Conservation (phyloP, 106 monocot species). For the Dendrobium officinale region DNA sequence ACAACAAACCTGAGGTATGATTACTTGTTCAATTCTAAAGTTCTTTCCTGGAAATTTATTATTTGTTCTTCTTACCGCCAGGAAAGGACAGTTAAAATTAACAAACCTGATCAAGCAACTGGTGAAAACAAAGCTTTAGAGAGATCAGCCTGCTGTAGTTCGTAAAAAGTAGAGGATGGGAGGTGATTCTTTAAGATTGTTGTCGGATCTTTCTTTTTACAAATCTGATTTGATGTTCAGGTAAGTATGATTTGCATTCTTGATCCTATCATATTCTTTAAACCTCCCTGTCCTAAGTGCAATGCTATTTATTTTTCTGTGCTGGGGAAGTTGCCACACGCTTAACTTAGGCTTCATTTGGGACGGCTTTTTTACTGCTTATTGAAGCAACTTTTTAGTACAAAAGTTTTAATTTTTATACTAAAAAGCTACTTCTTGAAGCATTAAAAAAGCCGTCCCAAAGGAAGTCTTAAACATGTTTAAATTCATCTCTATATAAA, state of each 20-base stretch:
- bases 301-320: too few relatives aligned
- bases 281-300: too few relatives aligned
- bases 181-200: neutral
- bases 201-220: neutral
- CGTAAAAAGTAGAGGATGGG: conserved; percentile 4
- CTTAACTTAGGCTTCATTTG: too few relatives aligned
- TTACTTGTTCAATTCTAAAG: neutral
- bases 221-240: conserved; percentile 3
- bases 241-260: neutral
- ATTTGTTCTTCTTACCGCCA: conserved; percentile 9
- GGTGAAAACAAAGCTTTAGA: conserved; percentile 27
- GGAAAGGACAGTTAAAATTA: conserved; percentile 63
- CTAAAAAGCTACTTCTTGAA: too few relatives aligned
- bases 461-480: too few relatives aligned
- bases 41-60: neutral
- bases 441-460: too few relatives aligned
- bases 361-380: too few relatives aligned
- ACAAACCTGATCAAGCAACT: conserved; percentile 53
- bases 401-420: too few relatives aligned
- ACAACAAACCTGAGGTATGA: conserved; percentile 42
- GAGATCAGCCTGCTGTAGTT: conserved; percentile 58
- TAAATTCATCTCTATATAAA: too few relatives aligned
- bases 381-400: too few relatives aligned
- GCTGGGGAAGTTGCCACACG: too few relatives aligned
- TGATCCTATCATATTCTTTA: neutral